phyloP scores from a whole-genome alignment of 2,329 filamentous ascomycete species.

The Diaporthe sp. region DNA sequence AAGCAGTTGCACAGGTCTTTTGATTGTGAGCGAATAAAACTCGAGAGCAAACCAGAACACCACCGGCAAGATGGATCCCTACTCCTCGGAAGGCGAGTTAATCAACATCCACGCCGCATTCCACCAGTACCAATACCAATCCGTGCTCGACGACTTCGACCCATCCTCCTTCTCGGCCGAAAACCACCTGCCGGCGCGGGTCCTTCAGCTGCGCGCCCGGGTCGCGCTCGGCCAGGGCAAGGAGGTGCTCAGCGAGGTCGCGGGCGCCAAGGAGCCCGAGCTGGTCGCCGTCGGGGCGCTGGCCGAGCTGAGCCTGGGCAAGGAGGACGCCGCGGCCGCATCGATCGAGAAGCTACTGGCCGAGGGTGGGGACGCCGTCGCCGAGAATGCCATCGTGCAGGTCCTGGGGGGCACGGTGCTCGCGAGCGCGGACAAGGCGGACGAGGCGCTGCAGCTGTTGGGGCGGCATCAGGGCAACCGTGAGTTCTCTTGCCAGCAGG shows the following conservation, averaged over 20 bases:
- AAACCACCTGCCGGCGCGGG: conserved; percentile 81
- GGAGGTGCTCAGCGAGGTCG: conserved; percentile 77
- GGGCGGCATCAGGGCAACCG: conserved; percentile 88
- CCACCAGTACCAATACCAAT: conserved; percentile 86
- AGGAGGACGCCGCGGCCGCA: conserved; percentile 72
- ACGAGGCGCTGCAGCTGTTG: conserved; percentile 86
- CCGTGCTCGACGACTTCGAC: conserved; percentile 85
- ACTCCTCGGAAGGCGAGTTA: conserved; percentile 79
- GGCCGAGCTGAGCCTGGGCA: conserved; percentile 75
- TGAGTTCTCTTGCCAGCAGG: conserved; percentile 62
- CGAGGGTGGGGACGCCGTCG: conserved; percentile 73
- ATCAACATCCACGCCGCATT: conserved; percentile 80
- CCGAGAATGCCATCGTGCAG: conserved; percentile 86
- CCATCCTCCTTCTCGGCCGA: conserved; percentile 82
- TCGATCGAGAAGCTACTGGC: conserved; percentile 77
- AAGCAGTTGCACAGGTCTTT: background rate
- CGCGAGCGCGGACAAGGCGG: conserved; percentile 83
- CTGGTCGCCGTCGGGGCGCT: conserved; percentile 83
- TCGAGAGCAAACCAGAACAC: background rate
- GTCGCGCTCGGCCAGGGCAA: conserved; percentile 85
- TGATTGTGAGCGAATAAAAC: background rate
- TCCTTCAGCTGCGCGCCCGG: conserved; percentile 85
- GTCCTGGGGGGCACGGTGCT: conserved; percentile 86
- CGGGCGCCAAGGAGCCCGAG: conserved; percentile 76
- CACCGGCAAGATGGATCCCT: conserved; percentile 72